Evolutionary conservation across 306 rosid genomes (phyloP), one percentile per base, ranked within the genome.

Genomic region (Prunus campanulata): DNA sequence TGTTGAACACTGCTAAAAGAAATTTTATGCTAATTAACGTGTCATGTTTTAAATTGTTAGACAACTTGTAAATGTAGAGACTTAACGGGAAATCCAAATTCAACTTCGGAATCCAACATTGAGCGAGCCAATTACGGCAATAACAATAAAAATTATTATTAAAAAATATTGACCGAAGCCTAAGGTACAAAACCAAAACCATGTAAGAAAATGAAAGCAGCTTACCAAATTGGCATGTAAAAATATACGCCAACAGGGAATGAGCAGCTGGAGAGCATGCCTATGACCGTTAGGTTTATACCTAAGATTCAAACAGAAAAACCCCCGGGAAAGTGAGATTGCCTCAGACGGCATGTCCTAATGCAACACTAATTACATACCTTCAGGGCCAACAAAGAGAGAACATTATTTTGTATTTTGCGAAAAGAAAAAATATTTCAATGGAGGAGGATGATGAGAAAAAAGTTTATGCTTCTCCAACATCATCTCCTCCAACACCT

Each of bases 401-500:
- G 77, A 74, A 66, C 69, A 32, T 35, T 18, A 67, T 44, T 32
- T 67, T 22, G 70, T 76, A 51, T 66, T 70, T 47, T 47, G 70
- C 74, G 76, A 62, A 51, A 19, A 54, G 2, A 10, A 9, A n/a
- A 16, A 64, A 19, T 3, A 13, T 79, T 74, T 12, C 70, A 18
- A 52, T 85, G 88, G 78, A 68, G 49, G 72, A 62, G 16, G 75
- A 85, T 73, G 81, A 80, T 24, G 50, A 27, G 9, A 81, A 35
- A 63, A 57, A 49, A 61, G 71, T 19, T 29, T 8, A 55, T 75
- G 77, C 74, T 11, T 90, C 91, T 82, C 84, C 92, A 74, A 67
- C 90, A 71, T 88, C 92, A 61, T 92, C 97, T 70, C 96, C 96
- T 78, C 93, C 93, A 10, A 87, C 97, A 55, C 97, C 96, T 81